phyloP scores from a whole-genome alignment of 352 stramenopile species.

The Lagenidium giganteum region DNA sequence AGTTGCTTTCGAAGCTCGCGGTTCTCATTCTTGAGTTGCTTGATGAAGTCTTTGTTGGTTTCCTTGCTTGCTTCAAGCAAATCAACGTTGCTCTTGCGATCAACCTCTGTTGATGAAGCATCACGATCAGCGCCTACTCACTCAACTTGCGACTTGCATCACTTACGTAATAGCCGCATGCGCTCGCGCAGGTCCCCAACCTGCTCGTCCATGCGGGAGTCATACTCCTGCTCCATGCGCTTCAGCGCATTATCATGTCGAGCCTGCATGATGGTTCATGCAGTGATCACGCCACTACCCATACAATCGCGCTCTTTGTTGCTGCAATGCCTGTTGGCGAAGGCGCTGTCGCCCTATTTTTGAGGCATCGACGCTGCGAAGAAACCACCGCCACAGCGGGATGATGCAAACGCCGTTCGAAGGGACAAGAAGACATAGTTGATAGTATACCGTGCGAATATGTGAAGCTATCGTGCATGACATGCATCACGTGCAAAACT shows the following conservation, averaged over 20 bases:
- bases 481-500: no score
- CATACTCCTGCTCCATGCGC: slow-evolving; percentile 60
- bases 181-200: slow-evolving; percentile 67
- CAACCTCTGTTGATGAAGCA: slow-evolving; percentile 34
- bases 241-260: slow-evolving; percentile 49
- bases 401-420: neutral
- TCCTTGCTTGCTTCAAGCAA: slow-evolving; percentile 75
- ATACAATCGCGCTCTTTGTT: no score
- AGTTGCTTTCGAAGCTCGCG: slow-evolving; percentile 79
- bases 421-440: neutral
- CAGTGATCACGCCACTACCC: no score
- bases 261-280: slow-evolving; percentile 31
- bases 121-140: neutral
- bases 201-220: slow-evolving; percentile 67
- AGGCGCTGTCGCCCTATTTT: no score
- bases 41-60: slow-evolving; percentile 82
- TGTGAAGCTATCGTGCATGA: no score
- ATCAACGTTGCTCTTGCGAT: slow-evolving; percentile 72
- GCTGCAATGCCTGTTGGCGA: no score
- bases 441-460: neutral
- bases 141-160: neutral
- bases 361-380: no score
- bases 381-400: no score
- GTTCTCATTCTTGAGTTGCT: slow-evolving; percentile 77
- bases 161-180: slow-evolving; percentile 66